Base-by-base conservation (phyloP, 2,329 filamentous ascomycete genomes). In the Alternaria incomplexa region DNA sequence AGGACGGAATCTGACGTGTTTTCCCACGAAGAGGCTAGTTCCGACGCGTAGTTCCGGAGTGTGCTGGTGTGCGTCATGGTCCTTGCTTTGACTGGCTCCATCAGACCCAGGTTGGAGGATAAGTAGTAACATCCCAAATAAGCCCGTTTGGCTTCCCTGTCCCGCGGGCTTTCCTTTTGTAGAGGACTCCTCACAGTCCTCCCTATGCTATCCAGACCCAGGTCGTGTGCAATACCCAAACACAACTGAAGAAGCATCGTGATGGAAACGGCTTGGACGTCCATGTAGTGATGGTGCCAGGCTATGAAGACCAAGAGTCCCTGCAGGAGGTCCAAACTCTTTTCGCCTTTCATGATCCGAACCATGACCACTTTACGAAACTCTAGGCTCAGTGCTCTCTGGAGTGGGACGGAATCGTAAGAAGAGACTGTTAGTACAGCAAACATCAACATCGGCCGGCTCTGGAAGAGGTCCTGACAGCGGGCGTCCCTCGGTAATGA, bases 261-360 rank as follows among this genome's bases (percentile, higher is more conserved):
- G 32, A 78, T 71, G 1, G 77, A 78, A 28, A 77, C 69, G 8
- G 75, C 74, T 30, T 78, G 71, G 25, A 71, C 56, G 50, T 79
- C 75, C 75, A 78, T 78, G 45, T 78, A 79, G 52, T 76, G 76
- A 30, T 79, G 77, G 40, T 79, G 77, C 77, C 77, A 79, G 5
- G 77, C 77, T 54, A 78, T 75, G 52, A 78, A 79, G 12, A 78
- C 70, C 13, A 79, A 60, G 25, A 79, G 59, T 4, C 69, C 74
- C 44, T 78, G 75, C 23, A 79, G 60, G 28, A 79, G 50, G 61
- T 79, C 77, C 25, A 78, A 43, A 36, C 70, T 78, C 63, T 77
- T 79, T 53, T 78, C 75, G 4, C 77, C 77, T 23, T 74, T 77
- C 74, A 79, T 76, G 17, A 77, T 70, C 58, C 73, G 77, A 22